A percentile compares a stretch with the other conserved stretches of the same genome.
Conservation (phyloP, 192 early-diverging fungal genomes). For the Coemansia sp. region DNA sequence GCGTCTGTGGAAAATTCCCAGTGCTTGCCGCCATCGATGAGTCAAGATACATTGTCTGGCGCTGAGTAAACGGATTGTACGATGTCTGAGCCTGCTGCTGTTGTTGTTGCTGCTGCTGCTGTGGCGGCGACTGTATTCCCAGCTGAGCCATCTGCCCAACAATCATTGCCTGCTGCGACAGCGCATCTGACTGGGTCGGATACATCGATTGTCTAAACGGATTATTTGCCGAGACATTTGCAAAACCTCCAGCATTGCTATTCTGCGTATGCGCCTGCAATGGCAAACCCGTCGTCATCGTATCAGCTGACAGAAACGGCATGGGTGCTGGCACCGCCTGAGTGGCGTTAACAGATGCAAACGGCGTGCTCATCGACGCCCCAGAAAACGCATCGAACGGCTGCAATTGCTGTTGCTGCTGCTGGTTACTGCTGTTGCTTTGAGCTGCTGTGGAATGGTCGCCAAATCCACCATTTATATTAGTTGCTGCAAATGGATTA, state of each 20-base stretch:
- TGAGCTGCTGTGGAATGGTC: constrained; percentile 12
- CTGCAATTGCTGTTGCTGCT: constrained; percentile 28
- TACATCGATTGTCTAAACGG: constrained; percentile 55
- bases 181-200: constrained; percentile 19
- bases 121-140: constrained; percentile 26
- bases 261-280: not conserved
- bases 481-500: constrained; percentile 36
- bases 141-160: constrained; percentile 40
- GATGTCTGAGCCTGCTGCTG: constrained; percentile 24
- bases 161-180: constrained; percentile 27
- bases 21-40: not conserved
- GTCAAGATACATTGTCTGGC: constrained; percentile 52
- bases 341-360: constrained; percentile 6
- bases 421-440: constrained; percentile 6
- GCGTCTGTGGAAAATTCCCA: constrained; percentile 3
- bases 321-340: constrained; percentile 1
- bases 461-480: not conserved
- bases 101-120: constrained; percentile 23
- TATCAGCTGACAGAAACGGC: constrained; percentile 9
- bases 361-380: constrained; percentile 6
- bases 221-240: constrained; percentile 42
- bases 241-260: constrained; percentile 6
- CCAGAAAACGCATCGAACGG: constrained; percentile 29
- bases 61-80: constrained; percentile 52
- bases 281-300: not conserved